Evolutionary conservation across 176 grass and related monocot genomes (phyloP).

Genomic region (Typha latifolia): DNA sequence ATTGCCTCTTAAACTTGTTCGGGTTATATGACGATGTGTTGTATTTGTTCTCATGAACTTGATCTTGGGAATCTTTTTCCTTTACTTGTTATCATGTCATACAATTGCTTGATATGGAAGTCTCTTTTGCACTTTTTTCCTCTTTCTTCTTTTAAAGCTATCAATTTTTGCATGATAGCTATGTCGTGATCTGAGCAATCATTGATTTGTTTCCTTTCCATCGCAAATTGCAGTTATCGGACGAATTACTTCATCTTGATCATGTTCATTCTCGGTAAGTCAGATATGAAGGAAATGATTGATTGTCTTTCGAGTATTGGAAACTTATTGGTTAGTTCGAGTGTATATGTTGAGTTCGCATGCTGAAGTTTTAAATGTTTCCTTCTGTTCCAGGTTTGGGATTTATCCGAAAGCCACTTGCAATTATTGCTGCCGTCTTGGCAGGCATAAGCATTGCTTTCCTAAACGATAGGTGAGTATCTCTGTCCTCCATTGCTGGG

Average conservation of each 20-base stretch:
- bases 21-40: too few species aligned
- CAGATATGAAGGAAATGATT: not conserved
- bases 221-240: conserved; percentile 64
- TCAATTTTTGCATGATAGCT: not conserved
- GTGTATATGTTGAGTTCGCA: conserved; percentile 12
- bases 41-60: too few species aligned
- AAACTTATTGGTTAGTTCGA: not conserved
- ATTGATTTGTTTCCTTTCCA: conserved; percentile 1
- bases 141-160: too few species aligned
- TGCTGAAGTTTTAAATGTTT: conserved; percentile 4
- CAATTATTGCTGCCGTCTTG: conserved; percentile 74
- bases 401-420: conserved; percentile 81
- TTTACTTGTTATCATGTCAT: too few species aligned
- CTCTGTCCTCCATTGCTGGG: not conserved
- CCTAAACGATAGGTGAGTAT: conserved; percentile 79
- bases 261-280: conserved; percentile 19
- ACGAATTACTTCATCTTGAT: conserved; percentile 27
- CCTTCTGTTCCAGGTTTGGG: conserved; percentile 42
- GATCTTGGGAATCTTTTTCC: too few species aligned
- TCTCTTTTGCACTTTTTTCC: too few species aligned
- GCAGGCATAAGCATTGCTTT: conserved; percentile 74
- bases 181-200: not conserved
- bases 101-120: too few species aligned
- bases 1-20: too few species aligned
- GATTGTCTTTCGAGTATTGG: too few species aligned